phyloP scores from a whole-genome alignment of 1,284 basidiomycete genomes.

The Wolfiporia cocos region DNA sequence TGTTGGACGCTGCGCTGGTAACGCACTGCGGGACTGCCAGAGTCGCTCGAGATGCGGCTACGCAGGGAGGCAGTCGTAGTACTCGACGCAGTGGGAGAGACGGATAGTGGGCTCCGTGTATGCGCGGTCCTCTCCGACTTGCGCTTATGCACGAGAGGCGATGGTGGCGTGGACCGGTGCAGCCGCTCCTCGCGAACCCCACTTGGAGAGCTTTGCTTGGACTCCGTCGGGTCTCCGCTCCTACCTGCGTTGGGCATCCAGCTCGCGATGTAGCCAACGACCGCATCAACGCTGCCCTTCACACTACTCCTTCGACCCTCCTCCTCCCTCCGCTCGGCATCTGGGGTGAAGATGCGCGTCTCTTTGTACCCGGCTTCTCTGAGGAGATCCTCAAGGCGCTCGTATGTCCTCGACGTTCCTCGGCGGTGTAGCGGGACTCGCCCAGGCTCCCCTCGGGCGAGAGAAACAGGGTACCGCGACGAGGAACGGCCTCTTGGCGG shows the following conservation, averaged over 20 bases:
- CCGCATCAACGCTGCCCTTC: constrained; percentile 42
- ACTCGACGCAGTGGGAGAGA: constrained; percentile 13
- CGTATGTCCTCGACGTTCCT: constrained; percentile 74
- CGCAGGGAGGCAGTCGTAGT: constrained; percentile 16
- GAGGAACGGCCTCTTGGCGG: constrained; percentile 24
- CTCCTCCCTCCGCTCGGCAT: constrained; percentile 48
- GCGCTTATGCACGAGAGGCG: constrained; percentile 26
- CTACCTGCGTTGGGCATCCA: constrained; percentile 33
- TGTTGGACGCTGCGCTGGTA: constrained; percentile 12
- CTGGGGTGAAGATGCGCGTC: constrained; percentile 81
- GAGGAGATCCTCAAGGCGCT: constrained; percentile 77
- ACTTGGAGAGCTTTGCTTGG: constrained; percentile 3
- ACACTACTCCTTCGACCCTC: constrained; percentile 19
- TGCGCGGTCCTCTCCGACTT: constrained; percentile 3
- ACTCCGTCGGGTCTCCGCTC: constrained; percentile 18
- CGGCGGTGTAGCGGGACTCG: constrained; percentile 68
- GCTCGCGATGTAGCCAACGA: constrained; percentile 55
- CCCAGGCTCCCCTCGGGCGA: constrained; percentile 32
- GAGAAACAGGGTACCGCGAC: constrained; percentile 46
- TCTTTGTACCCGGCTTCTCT: constrained; percentile 86
- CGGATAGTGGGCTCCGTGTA: constrained; percentile 9
- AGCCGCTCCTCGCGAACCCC: background rate
- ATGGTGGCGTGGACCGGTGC: constrained; percentile 26
- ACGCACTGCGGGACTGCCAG: constrained; percentile 14
- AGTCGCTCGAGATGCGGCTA: constrained; percentile 10